These are phyloP conservation scores for Ceratocystis eucalypticola DNA, from an alignment of 2,329 filamentous ascomycete species.

Conservation along the genomic window DNA sequence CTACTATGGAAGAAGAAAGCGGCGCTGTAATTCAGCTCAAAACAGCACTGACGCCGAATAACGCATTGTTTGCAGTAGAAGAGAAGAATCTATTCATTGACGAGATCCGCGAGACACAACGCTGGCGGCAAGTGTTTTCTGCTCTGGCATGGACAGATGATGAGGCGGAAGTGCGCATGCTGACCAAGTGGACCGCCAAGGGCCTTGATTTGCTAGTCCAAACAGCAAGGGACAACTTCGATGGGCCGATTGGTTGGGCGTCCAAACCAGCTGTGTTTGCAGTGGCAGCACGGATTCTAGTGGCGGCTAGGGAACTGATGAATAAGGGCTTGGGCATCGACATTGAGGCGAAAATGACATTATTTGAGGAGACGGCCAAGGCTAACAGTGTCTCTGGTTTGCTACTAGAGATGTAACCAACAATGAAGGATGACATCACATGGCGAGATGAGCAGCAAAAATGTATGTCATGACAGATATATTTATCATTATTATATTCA, in stretches of 20 bases:
- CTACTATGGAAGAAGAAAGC: slow-evolving; percentile 30
- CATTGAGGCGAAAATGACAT: slow-evolving; percentile 19
- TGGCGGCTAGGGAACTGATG: slow-evolving; percentile 28
- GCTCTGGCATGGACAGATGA: slow-evolving; percentile 22
- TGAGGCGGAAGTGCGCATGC: slow-evolving; percentile 15
- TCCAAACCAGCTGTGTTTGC: slow-evolving; percentile 55
- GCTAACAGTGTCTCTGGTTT: slow-evolving; percentile 19
- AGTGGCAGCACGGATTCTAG: slow-evolving; percentile 38
- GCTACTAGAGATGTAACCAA: slow-evolving; percentile 19
- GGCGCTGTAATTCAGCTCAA: slow-evolving; percentile 36
- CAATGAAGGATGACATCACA: not conserved
- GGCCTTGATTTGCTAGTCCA: slow-evolving; percentile 31
- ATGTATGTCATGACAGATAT: not conserved
- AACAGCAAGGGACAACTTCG: slow-evolving; percentile 24
- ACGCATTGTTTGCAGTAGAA: slow-evolving; percentile 70
- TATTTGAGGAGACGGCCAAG: slow-evolving; percentile 13
- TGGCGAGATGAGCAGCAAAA: not conserved
- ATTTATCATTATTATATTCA: not conserved
- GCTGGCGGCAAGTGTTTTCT: slow-evolving; percentile 49
- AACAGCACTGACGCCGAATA: slow-evolving; percentile 40
- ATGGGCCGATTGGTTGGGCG: slow-evolving; percentile 61
- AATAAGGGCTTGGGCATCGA: slow-evolving; percentile 19
- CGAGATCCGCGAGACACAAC: slow-evolving; percentile 55
- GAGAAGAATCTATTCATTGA: slow-evolving; percentile 93
- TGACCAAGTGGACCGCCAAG: slow-evolving; percentile 36